Evolutionary conservation across 2,329 filamentous ascomycete species (phyloP), one percentile per base, ranked within the genome.

Genomic region (Polytolypa hystricis): DNA sequence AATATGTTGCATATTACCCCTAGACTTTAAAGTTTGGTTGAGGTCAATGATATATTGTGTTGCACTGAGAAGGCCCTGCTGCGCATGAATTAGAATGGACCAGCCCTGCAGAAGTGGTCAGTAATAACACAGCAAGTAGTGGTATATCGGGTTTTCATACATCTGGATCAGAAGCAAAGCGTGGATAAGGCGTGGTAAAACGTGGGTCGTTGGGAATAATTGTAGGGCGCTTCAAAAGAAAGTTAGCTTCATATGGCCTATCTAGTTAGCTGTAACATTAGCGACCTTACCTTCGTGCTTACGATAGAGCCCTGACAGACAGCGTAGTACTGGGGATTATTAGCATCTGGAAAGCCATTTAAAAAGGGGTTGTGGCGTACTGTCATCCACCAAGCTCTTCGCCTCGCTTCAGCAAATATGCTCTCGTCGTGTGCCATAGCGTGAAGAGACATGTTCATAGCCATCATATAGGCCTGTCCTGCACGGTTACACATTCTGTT

Each of bases 301-400:
- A 63, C 60, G 39, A 66, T 65, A 4, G 62, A 60, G 16, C 61
- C 57, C 48, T 66, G 63, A 16, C 63, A 53, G 26, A 62, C 56
- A 41, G 58, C 62, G 41, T 64, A 63, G 40, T 64, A 66, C 61
- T 65, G 42, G 10, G 17, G 1, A 18, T 15, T 11, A n/a, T 37
- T 28, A 37, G 27, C 33, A 39, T 11, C 15, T n/a, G n/a, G 17
- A 20, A 15, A n/a, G 17, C 8, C 12, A 20, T 2, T 29, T 7
- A 6, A 8, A 12, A 14, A 9, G 8, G 12, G 4, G 19, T n/a
- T n/a, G 12, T 23, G n/a, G 16, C 52, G 37, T 52, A 65, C 62
- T 42, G 61, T 65, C 62, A 66, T 66, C 63, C 63, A 66, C 63
- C 63, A 66, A 27, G 62, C 61, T 48, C 63, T 54, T 29, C 61